Evolutionary conservation across 1,284 basidiomycete species (phyloP).

Genomic region (Ganoderma sp.): DNA sequence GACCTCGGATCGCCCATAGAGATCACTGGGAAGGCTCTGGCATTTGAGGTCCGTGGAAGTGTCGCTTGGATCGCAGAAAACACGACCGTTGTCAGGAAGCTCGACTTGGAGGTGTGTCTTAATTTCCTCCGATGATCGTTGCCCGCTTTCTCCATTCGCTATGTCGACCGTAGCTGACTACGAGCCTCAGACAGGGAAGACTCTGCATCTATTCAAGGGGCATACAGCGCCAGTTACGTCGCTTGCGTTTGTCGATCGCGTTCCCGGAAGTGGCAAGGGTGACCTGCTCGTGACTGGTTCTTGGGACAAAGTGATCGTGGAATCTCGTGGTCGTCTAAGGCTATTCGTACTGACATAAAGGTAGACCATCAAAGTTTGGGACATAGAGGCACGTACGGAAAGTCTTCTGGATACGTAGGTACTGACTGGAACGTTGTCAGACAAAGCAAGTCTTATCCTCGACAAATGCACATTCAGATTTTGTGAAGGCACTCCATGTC

Average conservation of each 20-base stretch:
- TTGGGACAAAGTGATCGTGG: conserved; percentile 77
- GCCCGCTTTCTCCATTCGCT: not conserved
- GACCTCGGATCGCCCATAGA: conserved; percentile 78
- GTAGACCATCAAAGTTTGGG: conserved; percentile 85
- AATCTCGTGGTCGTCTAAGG: not conserved
- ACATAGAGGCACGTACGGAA: conserved; percentile 61
- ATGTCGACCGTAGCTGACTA: conserved; percentile 9
- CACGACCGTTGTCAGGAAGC: conserved; percentile 71
- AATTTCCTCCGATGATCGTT: conserved; percentile 4
- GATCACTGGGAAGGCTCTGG: conserved; percentile 76
- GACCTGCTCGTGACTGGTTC: conserved; percentile 81
- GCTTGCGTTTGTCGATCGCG: conserved; percentile 65
- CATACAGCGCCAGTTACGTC: conserved; percentile 89
- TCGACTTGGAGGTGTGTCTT: conserved; percentile 73
- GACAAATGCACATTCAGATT: conserved; percentile 83
- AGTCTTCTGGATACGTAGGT: not conserved
- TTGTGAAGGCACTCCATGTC: conserved; percentile 82
- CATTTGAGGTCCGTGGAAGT: conserved; percentile 65
- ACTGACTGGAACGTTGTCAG: conserved; percentile 46
- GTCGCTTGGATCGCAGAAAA: conserved; percentile 88
- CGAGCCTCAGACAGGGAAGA: conserved; percentile 73
- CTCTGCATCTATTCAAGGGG: conserved; percentile 75
- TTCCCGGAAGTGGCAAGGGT: conserved; percentile 43
- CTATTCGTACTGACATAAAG: conserved; percentile 23
- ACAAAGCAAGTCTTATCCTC: conserved; percentile 71